Base-by-base conservation (phyloP, 202 grass and related monocot species). In the Panicum virgatum region DNA sequence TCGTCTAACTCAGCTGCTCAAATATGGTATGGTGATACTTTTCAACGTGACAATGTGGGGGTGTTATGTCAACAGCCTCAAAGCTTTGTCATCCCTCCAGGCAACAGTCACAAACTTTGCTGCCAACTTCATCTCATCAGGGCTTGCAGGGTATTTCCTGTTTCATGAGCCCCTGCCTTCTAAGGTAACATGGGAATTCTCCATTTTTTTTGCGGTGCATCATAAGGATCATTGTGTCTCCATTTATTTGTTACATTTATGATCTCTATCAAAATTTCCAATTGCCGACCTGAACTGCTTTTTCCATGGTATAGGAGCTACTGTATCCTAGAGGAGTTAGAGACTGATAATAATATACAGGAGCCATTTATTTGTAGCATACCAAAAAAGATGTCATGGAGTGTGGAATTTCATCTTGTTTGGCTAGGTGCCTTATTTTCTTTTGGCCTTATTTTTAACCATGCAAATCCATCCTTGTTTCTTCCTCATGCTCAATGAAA, bases 31-130 rank as follows among this genome's bases (percentile, higher is more conserved):
- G 82, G 93, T 99, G 77, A 79, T 99, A 77, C 75, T 92, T 80
- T 96, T 91, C 65, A 92, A 92, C 8, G 87, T 94, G 16, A 89
- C 80, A 68, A 96, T 99, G 96, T 96, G 96, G 96, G 93, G 85
- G 30, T 99, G 96, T 81, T 94, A 94, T 65, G 86, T 85, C 38
- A 99, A 96, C 76, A 94, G 96, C 79, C 93, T 96, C 53, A 99
- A 94, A 78, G 89, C 89, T 61, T 67, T 96, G 45, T 92, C 93
- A 0, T 99, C 96, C 52, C 84, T 99, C 20, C 93, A 96, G 86
- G 93, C 93, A 76, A 96, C 96, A 3, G 91, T 99, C 56, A 96
- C 96, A 32, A 99, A 96, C 80, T 99, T 99, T 8, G 91, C 96
- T 0, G 71, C 85, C 26, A 99, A 99, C 86, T 99, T 99, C 74